Evolutionary conservation across 2,329 filamentous ascomycete species (phyloP).

Genomic region (Phialemonium atrogriseum): DNA sequence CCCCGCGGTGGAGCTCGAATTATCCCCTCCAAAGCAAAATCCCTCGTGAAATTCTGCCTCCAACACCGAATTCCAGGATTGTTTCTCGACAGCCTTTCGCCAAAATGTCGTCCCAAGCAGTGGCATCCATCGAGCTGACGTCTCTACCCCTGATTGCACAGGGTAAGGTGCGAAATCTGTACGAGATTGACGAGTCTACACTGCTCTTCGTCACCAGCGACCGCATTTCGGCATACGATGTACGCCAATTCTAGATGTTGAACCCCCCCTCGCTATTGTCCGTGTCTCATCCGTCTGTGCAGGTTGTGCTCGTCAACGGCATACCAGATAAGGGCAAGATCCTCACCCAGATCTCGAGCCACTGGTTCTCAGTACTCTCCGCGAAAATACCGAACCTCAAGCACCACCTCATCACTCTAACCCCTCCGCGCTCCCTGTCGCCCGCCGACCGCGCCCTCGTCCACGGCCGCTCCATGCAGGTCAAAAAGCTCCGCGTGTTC

Average conservation of each 20-base stretch:
- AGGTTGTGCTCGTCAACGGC: slow-evolving; percentile 42
- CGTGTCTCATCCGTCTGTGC: not conserved
- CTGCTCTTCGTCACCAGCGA: slow-evolving; percentile 38
- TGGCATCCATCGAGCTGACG: slow-evolving; percentile 18
- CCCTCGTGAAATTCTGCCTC: too few relatives aligned
- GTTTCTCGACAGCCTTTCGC: too few relatives aligned
- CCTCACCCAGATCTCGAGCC: slow-evolving; percentile 36
- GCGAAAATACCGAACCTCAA: slow-evolving; percentile 37
- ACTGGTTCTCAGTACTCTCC: slow-evolving; percentile 46
- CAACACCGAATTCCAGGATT: too few relatives aligned
- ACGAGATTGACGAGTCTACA: slow-evolving; percentile 17
- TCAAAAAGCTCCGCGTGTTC: slow-evolving; percentile 65
- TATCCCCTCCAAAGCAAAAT: too few relatives aligned
- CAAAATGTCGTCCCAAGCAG: slow-evolving; percentile 13
- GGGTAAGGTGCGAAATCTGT: slow-evolving; percentile 22
- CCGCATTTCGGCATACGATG: slow-evolving; percentile 92
- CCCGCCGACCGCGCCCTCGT: slow-evolving; percentile 41
- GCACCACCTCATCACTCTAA: slow-evolving; percentile 42
- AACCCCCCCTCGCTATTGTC: slow-evolving; percentile 19
- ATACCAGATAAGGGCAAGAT: slow-evolving; percentile 46
- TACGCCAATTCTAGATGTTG: too few relatives aligned
- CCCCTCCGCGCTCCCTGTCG: slow-evolving; percentile 27
- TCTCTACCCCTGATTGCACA: slow-evolving; percentile 22
- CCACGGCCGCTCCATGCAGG: slow-evolving; percentile 66
- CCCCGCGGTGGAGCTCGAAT: too few relatives aligned